Evolutionary conservation across 2,329 filamentous ascomycete genomes (phyloP), one percentile per base, ranked within the genome.

Genomic region (Sphaerostilbella broomeana): DNA sequence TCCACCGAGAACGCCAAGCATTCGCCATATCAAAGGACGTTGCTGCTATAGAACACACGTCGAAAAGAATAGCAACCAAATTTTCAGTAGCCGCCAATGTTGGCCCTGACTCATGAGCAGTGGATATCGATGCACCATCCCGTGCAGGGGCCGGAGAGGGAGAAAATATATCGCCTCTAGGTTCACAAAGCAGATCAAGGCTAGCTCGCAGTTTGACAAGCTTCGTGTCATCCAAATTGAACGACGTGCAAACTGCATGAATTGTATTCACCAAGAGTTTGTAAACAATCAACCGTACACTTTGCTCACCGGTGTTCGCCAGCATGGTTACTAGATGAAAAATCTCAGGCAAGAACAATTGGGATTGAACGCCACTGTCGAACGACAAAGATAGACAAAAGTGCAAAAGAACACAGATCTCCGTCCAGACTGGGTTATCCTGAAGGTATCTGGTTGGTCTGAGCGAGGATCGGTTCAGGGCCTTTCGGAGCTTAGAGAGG

Each of bases 321-420:
- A 84, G 66, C 77, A 84, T 82, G 0, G 80, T 83, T 43, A 83
- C 77, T 34, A 84, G 68, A 57, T 84, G 80, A 54, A 84, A 84
- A 31, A 84, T 68, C 53, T 84, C 80, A 0, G 80, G 79, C 5
- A 84, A 61, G 49, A 77, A 84, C 30, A 83, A 65, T 55, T 84
- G 79, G 4, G 79, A 72, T 56, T 84, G 80, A 11, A 80, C 70
- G 16, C 78, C 75, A 47, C 73, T 79, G 55, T 83, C 76, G 47
- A 84, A 84, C 2, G 80, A 84, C 35, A 82, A 63, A 2, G 78
- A 73, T 11, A 83, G 62, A 45, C 77, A 82, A 47, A 84, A 79
- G 31, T 79, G 75, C 34, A 84, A 63, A 21, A 84, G 62, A 31
- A 83, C 69, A 52, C 79, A 81, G 19, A 84, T 77, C 57, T 84